Evolutionary conservation across 2,329 filamentous ascomycete genomes (phyloP), one percentile per base, ranked within the genome.

Genomic region (Aspergillus fumigatiaffinis): DNA sequence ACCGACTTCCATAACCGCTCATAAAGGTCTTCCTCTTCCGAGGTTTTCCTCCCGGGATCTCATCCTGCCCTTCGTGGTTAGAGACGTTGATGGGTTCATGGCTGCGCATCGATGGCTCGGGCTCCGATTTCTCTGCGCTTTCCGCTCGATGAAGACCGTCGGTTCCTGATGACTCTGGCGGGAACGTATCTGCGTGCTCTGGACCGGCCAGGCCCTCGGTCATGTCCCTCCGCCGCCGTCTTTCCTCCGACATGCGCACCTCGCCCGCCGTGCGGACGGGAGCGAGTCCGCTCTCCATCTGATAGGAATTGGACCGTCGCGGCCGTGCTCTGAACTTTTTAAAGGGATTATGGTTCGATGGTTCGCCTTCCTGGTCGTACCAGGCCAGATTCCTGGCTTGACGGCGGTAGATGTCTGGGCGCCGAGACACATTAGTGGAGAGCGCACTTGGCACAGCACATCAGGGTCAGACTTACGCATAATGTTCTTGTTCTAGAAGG

Each of bases 331-430:
- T 68, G 60, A 73, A 70, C 54, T 76, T 77, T 52, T 73, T 74
- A 59, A 77, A 78, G 17, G 76, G 76, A 53, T 78, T 78, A 53
- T 69, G 68, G 4, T 63, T 71, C 7, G 72, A 63, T 5, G 66
- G 63, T 54, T 75, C 70, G 54, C 68, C 74, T 35, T 76, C 72
- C 14, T 71, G 63, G 55, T 75, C 73, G 57, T 76, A 77, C 76
- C 76, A 77, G 46, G 76, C 75, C 52, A 73, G 65, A 20, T 67
- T 67, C 35, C 69, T 71, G 55, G 75, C 75, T 58, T 70, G 63
- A 41, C 71, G 68, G 49, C 73, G 71, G 56, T 74, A 75, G 61
- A 69, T 76, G 61, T 77, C 76, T 78, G 53, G 9, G 50, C 25
- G 25, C 28, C 26, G 49, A 48, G 35, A 49, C 41, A 5, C 3